Evolutionary conservation across 257 asterid species (phyloP).

Genomic region (Gardenia jasminoides): DNA sequence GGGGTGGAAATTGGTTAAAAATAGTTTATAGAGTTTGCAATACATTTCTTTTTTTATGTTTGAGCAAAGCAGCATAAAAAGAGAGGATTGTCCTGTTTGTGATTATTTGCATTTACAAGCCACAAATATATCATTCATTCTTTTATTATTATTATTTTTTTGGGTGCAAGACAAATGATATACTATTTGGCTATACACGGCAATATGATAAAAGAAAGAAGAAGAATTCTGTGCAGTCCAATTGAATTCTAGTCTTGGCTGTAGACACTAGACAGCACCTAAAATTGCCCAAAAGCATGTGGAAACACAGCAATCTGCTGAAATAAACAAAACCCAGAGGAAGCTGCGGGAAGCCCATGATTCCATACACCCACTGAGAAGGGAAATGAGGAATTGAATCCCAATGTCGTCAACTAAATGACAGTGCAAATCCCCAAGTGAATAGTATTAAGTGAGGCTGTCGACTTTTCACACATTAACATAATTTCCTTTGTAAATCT

Average conservation of each 20-base stretch:
- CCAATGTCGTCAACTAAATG: constrained; percentile 19
- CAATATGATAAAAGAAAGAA: no score
- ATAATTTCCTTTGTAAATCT: constrained; percentile 20
- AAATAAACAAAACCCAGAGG: background rate
- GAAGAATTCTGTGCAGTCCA: no score
- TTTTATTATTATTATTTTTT: no score
- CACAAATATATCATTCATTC: no score
- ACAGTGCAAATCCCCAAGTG: constrained; percentile 30
- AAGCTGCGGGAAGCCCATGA: background rate
- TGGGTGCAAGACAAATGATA: no score
- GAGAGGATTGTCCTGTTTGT: background rate
- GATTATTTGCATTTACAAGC: no score
- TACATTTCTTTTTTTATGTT: background rate
- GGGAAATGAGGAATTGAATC: constrained; percentile 12
- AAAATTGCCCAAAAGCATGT: background rate
- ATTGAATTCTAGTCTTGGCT: no score
- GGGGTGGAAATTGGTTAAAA: background rate
- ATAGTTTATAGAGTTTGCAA: background rate
- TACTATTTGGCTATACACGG: no score
- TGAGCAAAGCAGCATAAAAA: background rate
- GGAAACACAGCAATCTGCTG: background rate
- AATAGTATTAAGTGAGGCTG: constrained; percentile 24
- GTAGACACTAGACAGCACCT: background rate
- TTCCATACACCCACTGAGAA: background rate
- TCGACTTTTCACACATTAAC: constrained; percentile 19